Base-by-base conservation (phyloP, 2,329 filamentous ascomycete species). In the Diaporthe citrichinensis region DNA sequence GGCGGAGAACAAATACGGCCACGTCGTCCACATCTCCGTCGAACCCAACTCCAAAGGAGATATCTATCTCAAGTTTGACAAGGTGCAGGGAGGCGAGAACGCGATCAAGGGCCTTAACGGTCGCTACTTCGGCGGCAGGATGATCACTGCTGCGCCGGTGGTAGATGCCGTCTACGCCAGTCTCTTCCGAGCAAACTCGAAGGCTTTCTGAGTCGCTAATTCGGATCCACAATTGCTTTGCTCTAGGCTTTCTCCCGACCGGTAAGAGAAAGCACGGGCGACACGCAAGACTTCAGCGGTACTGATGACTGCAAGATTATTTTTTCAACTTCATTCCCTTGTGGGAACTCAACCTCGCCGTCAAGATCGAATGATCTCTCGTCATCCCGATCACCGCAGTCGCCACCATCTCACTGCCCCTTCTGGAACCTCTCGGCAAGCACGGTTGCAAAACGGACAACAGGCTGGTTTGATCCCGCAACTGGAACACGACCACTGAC, bases 131-230 rank as follows among this genome's bases (percentile, higher is more conserved):
- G 97, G 95, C 83, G 95, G 95, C 81, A 92, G 93, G 82, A 95
- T 95, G 89, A 98, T 99, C 85, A 96, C 94, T 84, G 97, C 96
- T 81, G 94, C 95, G 79, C 97, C 96, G 84, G 95, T 99, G 87
- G 96, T 98, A 85, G 97, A 99, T 86, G 96, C 96, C 82, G 95
- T 99, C 87, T 99, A 98, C 92, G 97, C 95, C 92, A 97, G 94
- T 90, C 92, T 98, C 86, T 98, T 97, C 89, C 94, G 75, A 75
- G 75, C 94, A 85, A 93, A 94, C 84, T 94, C 94, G 81, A 94
- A 94, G 86, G 94, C 94, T 84, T 94, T 95, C 81, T 96, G 87
- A 89, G 88, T 87, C 84, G 87, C 89, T 91, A 90, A 90, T 89
- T 79, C 83, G 85, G 86, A 85, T 84, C 83, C 84, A 82, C 83